Percentiles rank a stretch among this genome's conserved stretches.
Conservation (phyloP, 2,329 filamentous ascomycete genomes). For the Teratosphaeria viscida region DNA sequence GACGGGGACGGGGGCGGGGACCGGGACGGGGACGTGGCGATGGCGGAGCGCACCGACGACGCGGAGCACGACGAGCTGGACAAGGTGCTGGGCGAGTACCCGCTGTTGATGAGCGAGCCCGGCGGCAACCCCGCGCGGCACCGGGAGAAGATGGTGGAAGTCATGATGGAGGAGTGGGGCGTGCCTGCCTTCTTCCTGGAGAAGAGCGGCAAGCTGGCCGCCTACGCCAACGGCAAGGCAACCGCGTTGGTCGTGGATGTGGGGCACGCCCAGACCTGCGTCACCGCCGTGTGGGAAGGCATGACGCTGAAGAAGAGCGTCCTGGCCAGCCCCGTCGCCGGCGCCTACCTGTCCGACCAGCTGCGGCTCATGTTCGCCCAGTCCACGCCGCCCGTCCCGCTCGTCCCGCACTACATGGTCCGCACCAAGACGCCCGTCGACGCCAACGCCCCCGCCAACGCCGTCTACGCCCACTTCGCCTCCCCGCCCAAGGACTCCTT, state of each 20-base stretch:
- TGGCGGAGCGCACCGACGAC: slow-evolving; percentile 52
- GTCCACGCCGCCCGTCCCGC: slow-evolving; percentile 56
- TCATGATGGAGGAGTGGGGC: slow-evolving; percentile 95
- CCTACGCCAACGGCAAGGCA: slow-evolving; percentile 83
- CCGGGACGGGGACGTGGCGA: slow-evolving; percentile 37
- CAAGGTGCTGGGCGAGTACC: slow-evolving; percentile 78
- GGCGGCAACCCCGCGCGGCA: slow-evolving; percentile 84
- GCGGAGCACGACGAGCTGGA: slow-evolving; percentile 48
- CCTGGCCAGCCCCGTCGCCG: slow-evolving; percentile 73
- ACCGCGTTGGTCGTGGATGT: slow-evolving; percentile 88
- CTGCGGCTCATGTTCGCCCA: slow-evolving; percentile 69
- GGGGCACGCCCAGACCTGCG: slow-evolving; percentile 76
- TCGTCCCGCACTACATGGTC: slow-evolving; percentile 80
- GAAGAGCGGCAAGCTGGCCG: slow-evolving; percentile 78
- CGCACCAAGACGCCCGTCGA: slow-evolving; percentile 83
- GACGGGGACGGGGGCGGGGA: neutral
- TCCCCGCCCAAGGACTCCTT: slow-evolving; percentile 57
- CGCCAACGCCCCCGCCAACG: slow-evolving; percentile 68
- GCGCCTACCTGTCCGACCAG: slow-evolving; percentile 83
- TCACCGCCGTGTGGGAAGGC: slow-evolving; percentile 87
- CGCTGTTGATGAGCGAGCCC: slow-evolving; percentile 85
- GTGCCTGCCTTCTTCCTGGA: slow-evolving; percentile 90
- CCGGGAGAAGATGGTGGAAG: slow-evolving; percentile 87
- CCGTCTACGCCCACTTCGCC: slow-evolving; percentile 60
- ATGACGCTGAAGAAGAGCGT: slow-evolving; percentile 81